Evolutionary conservation across 2,329 filamentous ascomycete genomes (phyloP).

Genomic region (Aspergillus sp.): DNA sequence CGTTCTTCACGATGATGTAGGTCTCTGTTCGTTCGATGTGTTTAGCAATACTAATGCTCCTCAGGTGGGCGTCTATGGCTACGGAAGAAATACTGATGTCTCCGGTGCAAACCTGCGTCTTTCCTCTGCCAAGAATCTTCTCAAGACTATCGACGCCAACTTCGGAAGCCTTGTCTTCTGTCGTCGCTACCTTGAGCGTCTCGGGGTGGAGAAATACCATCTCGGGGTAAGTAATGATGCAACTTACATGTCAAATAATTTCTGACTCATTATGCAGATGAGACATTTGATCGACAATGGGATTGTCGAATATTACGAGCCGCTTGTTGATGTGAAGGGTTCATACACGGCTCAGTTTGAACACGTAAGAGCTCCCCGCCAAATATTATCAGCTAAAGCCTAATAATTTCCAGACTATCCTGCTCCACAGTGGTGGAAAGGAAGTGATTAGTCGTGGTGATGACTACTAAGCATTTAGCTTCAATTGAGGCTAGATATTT

Average conservation of each 20-base stretch:
- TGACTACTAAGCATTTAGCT: slow-evolving; percentile 48
- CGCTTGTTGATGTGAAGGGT: slow-evolving; percentile 59
- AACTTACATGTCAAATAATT: slow-evolving; percentile 6
- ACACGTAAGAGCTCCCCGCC: slow-evolving; percentile 43
- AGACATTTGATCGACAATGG: slow-evolving; percentile 60
- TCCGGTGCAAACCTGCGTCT: slow-evolving; percentile 43
- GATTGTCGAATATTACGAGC: slow-evolving; percentile 59
- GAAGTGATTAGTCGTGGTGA: slow-evolving; percentile 57
- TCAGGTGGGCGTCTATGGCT: slow-evolving; percentile 56
- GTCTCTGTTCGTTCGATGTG: slow-evolving; percentile 12
- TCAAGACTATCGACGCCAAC: slow-evolving; percentile 62
- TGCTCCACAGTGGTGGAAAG: slow-evolving; percentile 49
- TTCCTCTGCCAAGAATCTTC: slow-evolving; percentile 57
- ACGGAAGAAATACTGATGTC: slow-evolving; percentile 46
- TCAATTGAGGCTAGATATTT: neutral
- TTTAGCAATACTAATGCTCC: slow-evolving; percentile 3
- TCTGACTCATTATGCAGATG: slow-evolving; percentile 45
- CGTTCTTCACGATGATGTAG: slow-evolving; percentile 50
- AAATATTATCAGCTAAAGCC: neutral
- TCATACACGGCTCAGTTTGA: slow-evolving; percentile 68
- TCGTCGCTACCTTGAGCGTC: slow-evolving; percentile 63
- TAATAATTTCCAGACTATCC: slow-evolving; percentile 45
- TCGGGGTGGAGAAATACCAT: slow-evolving; percentile 62
- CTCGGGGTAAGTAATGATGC: slow-evolving; percentile 50
- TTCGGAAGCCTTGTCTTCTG: slow-evolving; percentile 65